Evolutionary conservation across 352 stramenopile genomes (phyloP).

Genomic region (Globisporangium acanthophoron): DNA sequence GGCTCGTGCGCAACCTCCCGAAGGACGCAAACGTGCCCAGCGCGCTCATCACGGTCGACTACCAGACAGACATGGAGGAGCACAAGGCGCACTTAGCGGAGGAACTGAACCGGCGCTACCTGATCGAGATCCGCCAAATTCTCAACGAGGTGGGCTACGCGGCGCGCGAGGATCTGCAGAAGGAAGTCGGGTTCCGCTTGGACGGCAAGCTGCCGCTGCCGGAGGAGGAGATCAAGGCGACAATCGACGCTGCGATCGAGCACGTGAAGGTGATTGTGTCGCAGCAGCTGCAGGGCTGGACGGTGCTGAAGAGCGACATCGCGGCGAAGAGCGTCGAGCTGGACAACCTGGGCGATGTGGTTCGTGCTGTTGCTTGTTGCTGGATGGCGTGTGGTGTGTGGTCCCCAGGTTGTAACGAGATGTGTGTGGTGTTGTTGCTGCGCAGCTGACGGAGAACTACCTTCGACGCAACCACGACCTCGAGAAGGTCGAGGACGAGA

Average conservation of each 20-base stretch:
- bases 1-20: conserved; percentile 21
- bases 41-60: conserved; percentile 33
- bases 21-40: conserved; percentile 23
- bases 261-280: conserved; percentile 45
- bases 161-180: conserved; percentile 55
- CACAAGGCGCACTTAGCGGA: conserved; percentile 59
- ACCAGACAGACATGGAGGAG: conserved; percentile 44
- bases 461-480: conserved; percentile 59
- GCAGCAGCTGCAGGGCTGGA: conserved; percentile 65
- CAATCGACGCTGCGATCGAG: conserved; percentile 49
- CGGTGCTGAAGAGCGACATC: conserved; percentile 59
- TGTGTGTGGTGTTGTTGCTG: conserved; percentile 3
- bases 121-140: conserved; percentile 74
- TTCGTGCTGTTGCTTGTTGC: conserved; percentile 21
- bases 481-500: conserved; percentile 46
- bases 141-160: conserved; percentile 59
- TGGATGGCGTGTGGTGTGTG: not conserved
- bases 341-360: conserved; percentile 70
- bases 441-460: conserved; percentile 65
- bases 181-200: conserved; percentile 51
- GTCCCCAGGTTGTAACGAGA: not conserved
- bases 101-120: conserved; percentile 71
- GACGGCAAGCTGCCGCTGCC: conserved; percentile 63
- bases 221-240: conserved; percentile 57
- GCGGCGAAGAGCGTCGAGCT: conserved; percentile 54